Base-by-base conservation (phyloP, 352 stramenopile genomes). In the Phytophthora multivora region DNA sequence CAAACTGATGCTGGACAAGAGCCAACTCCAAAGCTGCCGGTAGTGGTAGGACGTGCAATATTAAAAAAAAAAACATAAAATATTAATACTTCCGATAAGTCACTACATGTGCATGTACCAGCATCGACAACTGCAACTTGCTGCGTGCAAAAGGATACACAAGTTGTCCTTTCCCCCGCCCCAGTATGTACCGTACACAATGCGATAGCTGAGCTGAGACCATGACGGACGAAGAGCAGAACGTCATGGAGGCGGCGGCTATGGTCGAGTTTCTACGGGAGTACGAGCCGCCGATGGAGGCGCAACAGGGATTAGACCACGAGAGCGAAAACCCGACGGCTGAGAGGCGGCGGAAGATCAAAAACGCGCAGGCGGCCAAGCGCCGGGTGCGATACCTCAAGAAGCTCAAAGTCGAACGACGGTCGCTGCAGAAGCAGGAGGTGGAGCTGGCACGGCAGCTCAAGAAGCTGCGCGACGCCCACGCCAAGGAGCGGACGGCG, bases 341-440 rank as follows among this genome's bases (percentile, higher is more conserved):
- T n/a, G 53, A 69, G 16, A 42, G 47, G 16, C 53, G 38, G 8
- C 53, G 46, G 16, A 54, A 54, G 31, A 11, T 54, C 38, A 64
- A 54, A 26, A 69, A 69, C 46, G 53, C 52, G 5, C 45, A 64
- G 46, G 60, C 60, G 8, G 60, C 52, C 33, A 69, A 53, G 13
- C 52, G 60, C 0, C 45, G 60, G 31, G n/a, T 59, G 30, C 52
- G 53, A 5, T 69, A 69, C 23, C 60, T 53, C 16, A 59, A 59
- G 39, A 69, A 69, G 18, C 52, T 61, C 8, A 69, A 69, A 39
- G 15, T 30, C 1, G 65, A 73, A 50, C 23, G 56, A 15, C 59
- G 50, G 48, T 45, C 49, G 28, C 59, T 69, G 12, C 28, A 51
- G 25, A 63, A 52, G 41, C 65, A 73, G 25, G 59, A 66, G 19